Evolutionary conservation across 371 early-diverging fungal genomes (phyloP).

Genomic region (Capillidium rhysosporum): DNA sequence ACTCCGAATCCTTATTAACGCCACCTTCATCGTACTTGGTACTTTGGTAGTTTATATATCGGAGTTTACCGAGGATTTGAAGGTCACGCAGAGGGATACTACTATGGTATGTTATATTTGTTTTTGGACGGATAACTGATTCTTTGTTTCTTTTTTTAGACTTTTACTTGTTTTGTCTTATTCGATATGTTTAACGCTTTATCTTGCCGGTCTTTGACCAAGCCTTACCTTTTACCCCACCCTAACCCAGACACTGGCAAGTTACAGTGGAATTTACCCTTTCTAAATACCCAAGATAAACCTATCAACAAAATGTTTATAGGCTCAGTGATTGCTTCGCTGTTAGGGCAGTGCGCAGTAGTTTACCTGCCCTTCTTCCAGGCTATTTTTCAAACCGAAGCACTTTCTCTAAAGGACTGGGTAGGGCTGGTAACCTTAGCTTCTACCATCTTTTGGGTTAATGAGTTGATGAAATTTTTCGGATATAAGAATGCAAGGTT

Average conservation of each 20-base stretch:
- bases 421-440: background rate
- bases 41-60: slow-evolving; percentile 63
- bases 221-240: slow-evolving; percentile 49
- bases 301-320: slow-evolving; percentile 77
- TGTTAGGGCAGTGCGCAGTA: slow-evolving; percentile 69
- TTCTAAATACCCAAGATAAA: slow-evolving; percentile 21
- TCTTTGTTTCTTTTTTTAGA: slow-evolving; percentile 19
- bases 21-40: slow-evolving; percentile 63
- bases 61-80: slow-evolving; percentile 59
- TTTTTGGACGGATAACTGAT: background rate
- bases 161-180: slow-evolving; percentile 89
- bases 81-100: slow-evolving; percentile 55
- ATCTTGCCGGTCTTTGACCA: slow-evolving; percentile 68
- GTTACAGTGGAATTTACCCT: no score
- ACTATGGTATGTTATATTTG: slow-evolving; percentile 54
- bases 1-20: slow-evolving; percentile 54
- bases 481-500: background rate
- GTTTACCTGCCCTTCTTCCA: slow-evolving; percentile 83
- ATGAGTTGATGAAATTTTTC: background rate
- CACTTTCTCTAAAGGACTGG: background rate
- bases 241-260: background rate
- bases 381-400: slow-evolving; percentile 76
- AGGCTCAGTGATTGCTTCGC: slow-evolving; percentile 54
- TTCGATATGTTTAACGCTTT: slow-evolving; percentile 92
- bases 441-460: background rate